Percentiles rank a stretch among this genome's conserved stretches.
phyloP scores from a whole-genome alignment of 257 asterid genomes.

The Solanum pennellii region DNA sequence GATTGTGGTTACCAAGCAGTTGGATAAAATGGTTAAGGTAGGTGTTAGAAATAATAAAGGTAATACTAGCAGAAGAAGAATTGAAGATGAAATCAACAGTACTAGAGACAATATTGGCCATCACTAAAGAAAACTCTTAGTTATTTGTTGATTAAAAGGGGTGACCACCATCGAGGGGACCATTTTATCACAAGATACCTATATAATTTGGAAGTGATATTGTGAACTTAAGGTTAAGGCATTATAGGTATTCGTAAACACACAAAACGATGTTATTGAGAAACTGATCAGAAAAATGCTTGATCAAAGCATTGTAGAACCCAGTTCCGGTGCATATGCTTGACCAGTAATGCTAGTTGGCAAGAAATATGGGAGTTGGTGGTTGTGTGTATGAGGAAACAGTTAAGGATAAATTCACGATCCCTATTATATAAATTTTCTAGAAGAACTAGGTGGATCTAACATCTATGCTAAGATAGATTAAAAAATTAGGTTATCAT shows the following conservation, averaged over 20 bases:
- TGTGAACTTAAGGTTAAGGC: not conserved
- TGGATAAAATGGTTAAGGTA: not conserved
- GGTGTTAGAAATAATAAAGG: not conserved
- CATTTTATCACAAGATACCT: not conserved
- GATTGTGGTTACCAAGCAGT: not conserved
- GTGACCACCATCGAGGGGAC: too few species aligned
- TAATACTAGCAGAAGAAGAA: not conserved
- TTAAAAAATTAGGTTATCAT: not conserved
- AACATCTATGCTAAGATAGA: not conserved
- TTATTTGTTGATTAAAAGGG: not conserved
- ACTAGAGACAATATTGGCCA: not conserved
- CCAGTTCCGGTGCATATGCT: not conserved
- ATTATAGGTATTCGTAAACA: not conserved
- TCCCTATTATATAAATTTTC: too few species aligned
- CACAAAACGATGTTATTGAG: not conserved
- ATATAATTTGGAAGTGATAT: not conserved
- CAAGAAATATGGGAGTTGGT: not conserved
- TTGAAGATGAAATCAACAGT: not conserved
- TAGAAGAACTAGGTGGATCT: not conserved
- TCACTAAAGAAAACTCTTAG: not conserved
- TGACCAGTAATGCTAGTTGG: not conserved
- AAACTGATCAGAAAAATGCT: not conserved
- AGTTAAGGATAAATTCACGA: not conserved
- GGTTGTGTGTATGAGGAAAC: not conserved
- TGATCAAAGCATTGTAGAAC: not conserved